Conservation (phyloP, 805 yeast genomes). For the Candida endomychidarum region DNA sequence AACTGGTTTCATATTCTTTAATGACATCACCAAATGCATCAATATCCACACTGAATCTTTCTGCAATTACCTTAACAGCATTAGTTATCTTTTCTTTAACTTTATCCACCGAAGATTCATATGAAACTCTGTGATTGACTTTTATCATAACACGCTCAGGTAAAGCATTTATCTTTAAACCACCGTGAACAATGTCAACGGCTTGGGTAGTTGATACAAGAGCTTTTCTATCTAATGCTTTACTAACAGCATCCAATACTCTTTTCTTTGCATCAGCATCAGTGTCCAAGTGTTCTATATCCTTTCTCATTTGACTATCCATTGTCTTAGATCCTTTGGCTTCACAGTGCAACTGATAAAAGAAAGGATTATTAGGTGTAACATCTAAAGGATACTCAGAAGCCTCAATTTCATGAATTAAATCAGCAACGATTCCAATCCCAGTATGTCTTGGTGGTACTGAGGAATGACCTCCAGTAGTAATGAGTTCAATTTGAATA, state of each 20-base stretch:
- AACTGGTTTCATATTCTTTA: conserved; percentile 19
- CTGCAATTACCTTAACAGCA: conserved; percentile 28
- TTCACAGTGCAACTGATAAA: conserved; percentile 57
- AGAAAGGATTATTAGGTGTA: conserved; percentile 56
- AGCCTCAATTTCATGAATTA: conserved; percentile 56
- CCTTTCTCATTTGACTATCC: conserved; percentile 19
- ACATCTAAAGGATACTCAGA: conserved; percentile 51
- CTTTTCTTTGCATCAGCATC: conserved; percentile 26
- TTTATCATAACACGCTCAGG: conserved; percentile 35
- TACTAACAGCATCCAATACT: conserved; percentile 23
- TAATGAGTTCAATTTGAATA: conserved; percentile 45
- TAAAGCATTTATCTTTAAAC: conserved; percentile 42
- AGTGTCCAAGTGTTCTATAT: conserved; percentile 7
- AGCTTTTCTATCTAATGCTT: conserved; percentile 24
- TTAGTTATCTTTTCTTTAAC: conserved; percentile 22
- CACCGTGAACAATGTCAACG: conserved; percentile 36
- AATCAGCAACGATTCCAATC: conserved; percentile 68
- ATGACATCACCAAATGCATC: conserved; percentile 30
- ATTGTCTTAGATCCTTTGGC: conserved; percentile 34
- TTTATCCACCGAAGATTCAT: conserved; percentile 27
- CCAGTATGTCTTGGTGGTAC: conserved; percentile 78
- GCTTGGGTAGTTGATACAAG: conserved; percentile 40
- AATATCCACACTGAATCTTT: conserved; percentile 30
- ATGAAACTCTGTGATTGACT: conserved; percentile 37
- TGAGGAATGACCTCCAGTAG: conserved; percentile 80